Evolutionary conservation across 169 alveolate species (phyloP).

Genomic region (Eimeria sp.): DNA sequence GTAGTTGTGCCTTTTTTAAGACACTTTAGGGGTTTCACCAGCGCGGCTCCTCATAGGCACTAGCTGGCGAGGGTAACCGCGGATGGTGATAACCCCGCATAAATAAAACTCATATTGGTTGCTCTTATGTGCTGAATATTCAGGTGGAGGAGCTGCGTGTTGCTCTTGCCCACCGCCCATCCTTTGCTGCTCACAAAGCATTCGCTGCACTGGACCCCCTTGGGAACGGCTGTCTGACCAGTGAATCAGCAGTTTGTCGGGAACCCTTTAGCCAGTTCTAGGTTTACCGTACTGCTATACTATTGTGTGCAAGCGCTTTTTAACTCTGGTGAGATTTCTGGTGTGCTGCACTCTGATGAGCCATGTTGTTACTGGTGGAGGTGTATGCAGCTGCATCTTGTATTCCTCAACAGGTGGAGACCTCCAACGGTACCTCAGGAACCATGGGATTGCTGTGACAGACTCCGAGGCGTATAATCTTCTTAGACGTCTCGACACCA

Average conservation of each 20-base stretch:
- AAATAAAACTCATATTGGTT: neutral
- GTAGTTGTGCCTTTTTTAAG: neutral
- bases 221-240: slow-evolving; percentile 71
- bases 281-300: neutral
- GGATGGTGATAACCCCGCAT: neutral
- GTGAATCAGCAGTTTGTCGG: slow-evolving; percentile 3
- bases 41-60: neutral
- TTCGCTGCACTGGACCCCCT: slow-evolving; percentile 44
- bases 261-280: neutral
- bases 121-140: slow-evolving; percentile 11
- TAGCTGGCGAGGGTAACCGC: neutral
- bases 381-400: neutral
- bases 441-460: slow-evolving; percentile 68
- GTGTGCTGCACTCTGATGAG: neutral
- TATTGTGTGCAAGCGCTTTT: neutral
- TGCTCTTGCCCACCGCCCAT: slow-evolving; percentile 69
- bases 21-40: neutral
- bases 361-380: neutral
- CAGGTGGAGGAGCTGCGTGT: slow-evolving; percentile 74
- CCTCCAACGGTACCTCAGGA: slow-evolving; percentile 69
- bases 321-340: neutral
- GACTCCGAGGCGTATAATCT: slow-evolving; percentile 80
- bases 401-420: slow-evolving; percentile 67
- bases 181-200: slow-evolving; percentile 68
- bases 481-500: slow-evolving; percentile 78